These are phyloP conservation scores for Ustilago sp. DNA, from an alignment of 1,284 basidiomycete genomes.

Conservation along the genomic window DNA sequence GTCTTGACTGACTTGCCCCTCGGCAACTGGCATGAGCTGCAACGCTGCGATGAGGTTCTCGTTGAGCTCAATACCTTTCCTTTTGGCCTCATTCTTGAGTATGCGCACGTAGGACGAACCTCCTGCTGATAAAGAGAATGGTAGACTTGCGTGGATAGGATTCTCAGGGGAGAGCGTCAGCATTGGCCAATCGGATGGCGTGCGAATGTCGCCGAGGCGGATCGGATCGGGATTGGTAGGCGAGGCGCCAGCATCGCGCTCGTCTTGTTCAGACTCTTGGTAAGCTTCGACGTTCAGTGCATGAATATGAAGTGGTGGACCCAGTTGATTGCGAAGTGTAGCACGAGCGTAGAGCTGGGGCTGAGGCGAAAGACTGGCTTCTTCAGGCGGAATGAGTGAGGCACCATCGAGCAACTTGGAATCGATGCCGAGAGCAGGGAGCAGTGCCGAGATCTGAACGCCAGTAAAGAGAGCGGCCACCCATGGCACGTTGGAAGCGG, in stretches of 20 bases:
- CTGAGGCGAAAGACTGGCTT: neutral
- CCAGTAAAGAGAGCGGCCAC: conserved; percentile 39
- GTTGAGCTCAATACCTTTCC: conserved; percentile 54
- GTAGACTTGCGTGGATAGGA: conserved; percentile 45
- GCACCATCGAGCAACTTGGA: conserved; percentile 55
- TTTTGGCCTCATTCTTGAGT: conserved; percentile 41
- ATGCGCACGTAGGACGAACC: conserved; percentile 52
- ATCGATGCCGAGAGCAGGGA: conserved; percentile 51
- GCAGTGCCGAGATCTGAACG: conserved; percentile 34
- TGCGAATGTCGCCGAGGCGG: conserved; percentile 46
- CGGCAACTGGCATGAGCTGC: conserved; percentile 33
- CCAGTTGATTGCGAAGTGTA: conserved; percentile 56
- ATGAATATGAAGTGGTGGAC: conserved; percentile 41
- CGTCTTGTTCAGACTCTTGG: conserved; percentile 20
- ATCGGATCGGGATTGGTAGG: conserved; percentile 4
- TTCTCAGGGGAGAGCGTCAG: conserved; percentile 38
- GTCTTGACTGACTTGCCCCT: neutral
- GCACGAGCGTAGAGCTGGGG: conserved; percentile 48
- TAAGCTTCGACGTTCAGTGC: conserved; percentile 40
- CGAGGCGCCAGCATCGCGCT: neutral
- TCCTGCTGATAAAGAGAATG: conserved; percentile 55
- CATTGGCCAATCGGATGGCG: conserved; percentile 42
- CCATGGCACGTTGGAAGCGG: conserved; percentile 49
- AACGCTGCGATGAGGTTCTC: conserved; percentile 46
- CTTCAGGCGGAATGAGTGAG: conserved; percentile 38